These are phyloP conservation scores for Aspergillus quadricinctus DNA, from an alignment of 2,329 filamentous ascomycete genomes.

Conservation along the genomic window DNA sequence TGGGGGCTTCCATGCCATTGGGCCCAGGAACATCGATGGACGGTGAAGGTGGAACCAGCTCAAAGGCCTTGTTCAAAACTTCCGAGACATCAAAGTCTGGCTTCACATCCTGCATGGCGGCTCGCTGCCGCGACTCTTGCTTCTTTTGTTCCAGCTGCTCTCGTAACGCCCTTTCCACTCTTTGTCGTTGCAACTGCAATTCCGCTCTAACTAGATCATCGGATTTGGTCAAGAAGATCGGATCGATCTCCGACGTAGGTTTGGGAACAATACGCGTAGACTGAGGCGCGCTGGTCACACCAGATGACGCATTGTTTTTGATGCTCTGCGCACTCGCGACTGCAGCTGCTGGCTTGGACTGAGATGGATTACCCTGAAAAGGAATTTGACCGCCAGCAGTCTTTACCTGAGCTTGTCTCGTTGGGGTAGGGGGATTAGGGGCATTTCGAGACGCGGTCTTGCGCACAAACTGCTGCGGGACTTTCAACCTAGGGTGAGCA, in stretches of 20 bases:
- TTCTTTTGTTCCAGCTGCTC: conserved; percentile 70
- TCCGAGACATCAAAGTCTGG: conserved; percentile 67
- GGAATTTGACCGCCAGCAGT: conserved; percentile 14
- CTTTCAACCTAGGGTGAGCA: conserved; percentile 56
- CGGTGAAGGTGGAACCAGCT: conserved; percentile 66
- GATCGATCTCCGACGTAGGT: conserved; percentile 67
- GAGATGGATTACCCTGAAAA: conserved; percentile 10
- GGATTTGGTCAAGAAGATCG: conserved; percentile 80
- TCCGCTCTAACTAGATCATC: conserved; percentile 79
- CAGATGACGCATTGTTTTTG: conserved; percentile 17
- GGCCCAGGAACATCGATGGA: conserved; percentile 48
- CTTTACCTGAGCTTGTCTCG: conserved; percentile 26
- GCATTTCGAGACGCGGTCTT: conserved; percentile 33
- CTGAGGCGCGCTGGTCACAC: conserved; percentile 18
- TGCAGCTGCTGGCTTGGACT: conserved; percentile 15
- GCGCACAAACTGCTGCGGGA: conserved; percentile 51
- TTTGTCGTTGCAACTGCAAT: conserved; percentile 71
- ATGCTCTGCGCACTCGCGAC: conserved; percentile 16
- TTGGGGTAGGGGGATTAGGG: conserved; percentile 25
- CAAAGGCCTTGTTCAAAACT: conserved; percentile 66
- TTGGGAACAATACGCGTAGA: conserved; percentile 40
- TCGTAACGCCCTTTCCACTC: conserved; percentile 71
- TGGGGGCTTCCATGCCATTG: conserved; percentile 61
- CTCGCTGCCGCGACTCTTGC: conserved; percentile 45
- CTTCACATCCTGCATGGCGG: conserved; percentile 49